phyloP scores from a whole-genome alignment of 371 early-diverging fungal species.

The Dichotomocladium elegans region DNA sequence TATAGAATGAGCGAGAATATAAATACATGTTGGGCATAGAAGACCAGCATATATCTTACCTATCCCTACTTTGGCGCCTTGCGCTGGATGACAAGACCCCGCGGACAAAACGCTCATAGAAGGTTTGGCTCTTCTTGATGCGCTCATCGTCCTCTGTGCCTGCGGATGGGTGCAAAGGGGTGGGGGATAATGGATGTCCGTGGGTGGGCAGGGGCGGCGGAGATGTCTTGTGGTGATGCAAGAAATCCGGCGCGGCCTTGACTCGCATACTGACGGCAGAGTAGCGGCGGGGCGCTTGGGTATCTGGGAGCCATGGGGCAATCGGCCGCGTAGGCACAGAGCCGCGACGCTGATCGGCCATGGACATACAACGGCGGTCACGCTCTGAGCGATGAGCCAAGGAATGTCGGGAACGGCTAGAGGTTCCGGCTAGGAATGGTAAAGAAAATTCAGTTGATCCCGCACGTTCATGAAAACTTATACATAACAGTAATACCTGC shows the following conservation, averaged over 20 bases:
- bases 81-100: conserved; percentile 18
- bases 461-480: neutral
- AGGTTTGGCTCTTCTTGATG: conserved; percentile 41
- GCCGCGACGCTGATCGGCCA: conserved; percentile 24
- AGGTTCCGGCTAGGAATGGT: too few species aligned
- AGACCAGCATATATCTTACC: too few species aligned
- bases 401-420: conserved; percentile 30
- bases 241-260: neutral
- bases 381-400: conserved; percentile 25
- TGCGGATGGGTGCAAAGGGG: neutral
- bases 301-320: conserved; percentile 14
- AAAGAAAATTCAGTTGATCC: too few species aligned
- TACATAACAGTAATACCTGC: neutral
- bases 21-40: neutral
- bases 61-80: conserved; percentile 23
- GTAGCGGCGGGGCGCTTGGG: conserved; percentile 10
- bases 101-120: conserved; percentile 35
- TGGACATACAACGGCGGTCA: conserved; percentile 33
- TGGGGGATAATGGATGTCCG: neutral
- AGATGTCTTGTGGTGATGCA: conserved; percentile 1
- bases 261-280: conserved; percentile 11
- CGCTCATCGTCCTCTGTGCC: neutral
- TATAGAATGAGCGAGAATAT: neutral
- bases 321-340: conserved; percentile 6
- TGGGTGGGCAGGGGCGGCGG: neutral